Conservation (phyloP, 140 eudicot species). For the Anethum foeniculum region DNA sequence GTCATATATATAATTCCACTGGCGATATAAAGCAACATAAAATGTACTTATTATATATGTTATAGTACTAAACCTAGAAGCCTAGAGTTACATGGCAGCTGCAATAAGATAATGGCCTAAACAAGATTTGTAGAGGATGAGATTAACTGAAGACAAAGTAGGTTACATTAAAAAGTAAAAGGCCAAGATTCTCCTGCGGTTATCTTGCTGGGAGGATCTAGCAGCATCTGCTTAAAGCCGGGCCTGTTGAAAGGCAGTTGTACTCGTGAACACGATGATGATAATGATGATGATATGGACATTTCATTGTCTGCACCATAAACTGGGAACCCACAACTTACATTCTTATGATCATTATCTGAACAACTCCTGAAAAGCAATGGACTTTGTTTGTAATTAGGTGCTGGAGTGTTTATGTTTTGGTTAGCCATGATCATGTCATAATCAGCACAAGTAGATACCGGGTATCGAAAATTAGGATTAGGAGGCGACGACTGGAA, state of each 20-base stretch:
- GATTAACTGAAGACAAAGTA: neutral
- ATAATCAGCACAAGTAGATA: neutral
- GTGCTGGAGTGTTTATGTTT: neutral
- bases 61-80: neutral
- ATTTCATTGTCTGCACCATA: slow-evolving; percentile 1
- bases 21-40: neutral
- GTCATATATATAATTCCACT: neutral
- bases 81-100: neutral
- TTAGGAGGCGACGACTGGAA: slow-evolving; percentile 9
- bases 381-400: slow-evolving; percentile 15
- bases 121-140: neutral
- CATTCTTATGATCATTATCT: neutral
- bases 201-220: slow-evolving; percentile 18
- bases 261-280: slow-evolving; percentile 13
- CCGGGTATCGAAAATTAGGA: neutral
- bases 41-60: neutral
- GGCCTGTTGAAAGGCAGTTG: slow-evolving; percentile 11
- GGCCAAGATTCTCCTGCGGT: slow-evolving; percentile 21
- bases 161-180: neutral
- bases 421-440: slow-evolving; percentile 1
- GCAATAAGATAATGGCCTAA: neutral
- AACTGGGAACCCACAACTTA: slow-evolving; percentile 15
- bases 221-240: slow-evolving; percentile 31
- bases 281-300: slow-evolving; percentile 14
- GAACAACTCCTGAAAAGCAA: slow-evolving; percentile 23